These are phyloP conservation scores for Multifurca ochricompacta DNA, from an alignment of 768 basidiomycete species.

Conservation along the genomic window DNA sequence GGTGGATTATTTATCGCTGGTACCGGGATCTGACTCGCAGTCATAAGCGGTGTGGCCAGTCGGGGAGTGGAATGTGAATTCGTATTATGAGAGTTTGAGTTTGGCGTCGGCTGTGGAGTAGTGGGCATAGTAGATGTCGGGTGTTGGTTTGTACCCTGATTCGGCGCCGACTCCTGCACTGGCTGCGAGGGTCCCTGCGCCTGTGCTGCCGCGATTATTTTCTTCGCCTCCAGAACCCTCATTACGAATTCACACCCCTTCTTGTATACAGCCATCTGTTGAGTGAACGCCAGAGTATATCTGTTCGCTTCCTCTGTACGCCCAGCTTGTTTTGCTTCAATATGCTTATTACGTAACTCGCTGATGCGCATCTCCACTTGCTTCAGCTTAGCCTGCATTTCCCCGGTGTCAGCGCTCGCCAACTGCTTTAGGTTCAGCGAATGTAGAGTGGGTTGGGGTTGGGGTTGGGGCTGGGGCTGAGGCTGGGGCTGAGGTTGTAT, in stretches of 20 bases:
- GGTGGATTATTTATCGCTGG: background rate
- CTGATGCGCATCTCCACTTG: conserved; percentile 4
- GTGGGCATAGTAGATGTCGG: conserved; percentile 1
- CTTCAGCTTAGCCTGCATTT: conserved; percentile 6
- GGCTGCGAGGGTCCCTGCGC: conserved; percentile 8
- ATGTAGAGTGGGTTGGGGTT: background rate
- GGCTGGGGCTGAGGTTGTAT: background rate
- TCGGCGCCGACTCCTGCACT: background rate
- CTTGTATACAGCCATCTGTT: background rate
- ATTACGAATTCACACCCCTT: background rate
- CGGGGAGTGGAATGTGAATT: conserved; percentile 7
- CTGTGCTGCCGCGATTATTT: background rate
- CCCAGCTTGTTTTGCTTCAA: background rate
- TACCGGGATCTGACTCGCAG: conserved; percentile 1
- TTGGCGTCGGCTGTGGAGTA: conserved; percentile 3
- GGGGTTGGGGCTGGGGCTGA: background rate
- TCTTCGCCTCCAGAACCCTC: background rate
- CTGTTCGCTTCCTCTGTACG: conserved; percentile 2
- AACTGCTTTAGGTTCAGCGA: background rate
- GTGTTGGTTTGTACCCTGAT: conserved; percentile 1
- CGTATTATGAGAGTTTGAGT: background rate
- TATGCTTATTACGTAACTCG: background rate
- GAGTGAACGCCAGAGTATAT: background rate
- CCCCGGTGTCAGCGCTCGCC: background rate
- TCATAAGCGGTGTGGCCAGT: conserved; percentile 1